phyloP scores from a whole-genome alignment of 2,329 filamentous ascomycete species.

The Fusarium tupiense region DNA sequence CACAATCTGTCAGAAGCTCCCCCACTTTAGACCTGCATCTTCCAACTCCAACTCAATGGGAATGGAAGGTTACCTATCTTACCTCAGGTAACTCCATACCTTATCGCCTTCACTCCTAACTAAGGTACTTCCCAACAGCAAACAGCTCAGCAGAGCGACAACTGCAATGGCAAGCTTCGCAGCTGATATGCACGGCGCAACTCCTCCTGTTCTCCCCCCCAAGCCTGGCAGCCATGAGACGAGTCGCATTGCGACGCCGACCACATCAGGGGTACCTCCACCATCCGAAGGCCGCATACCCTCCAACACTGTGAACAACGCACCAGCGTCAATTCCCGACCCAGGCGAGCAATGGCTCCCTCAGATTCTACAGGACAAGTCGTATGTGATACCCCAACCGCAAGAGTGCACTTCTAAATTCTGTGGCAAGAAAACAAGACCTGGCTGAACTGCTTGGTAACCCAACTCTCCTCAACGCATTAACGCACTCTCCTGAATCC shows the following conservation, averaged over 20 bases:
- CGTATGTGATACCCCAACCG: slow-evolving; percentile 62
- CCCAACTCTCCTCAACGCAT: slow-evolving; percentile 74
- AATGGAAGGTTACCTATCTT: not conserved
- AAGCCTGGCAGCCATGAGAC: slow-evolving; percentile 76
- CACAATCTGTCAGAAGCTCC: slow-evolving; percentile 1
- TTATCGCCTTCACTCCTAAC: not conserved
- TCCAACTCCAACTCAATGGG: slow-evolving; percentile 1
- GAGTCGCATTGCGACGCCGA: slow-evolving; percentile 73
- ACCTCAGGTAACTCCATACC: not conserved
- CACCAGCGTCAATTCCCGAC: slow-evolving; percentile 58
- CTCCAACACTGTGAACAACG: slow-evolving; percentile 28
- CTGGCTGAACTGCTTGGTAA: slow-evolving; percentile 74
- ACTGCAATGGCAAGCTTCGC: slow-evolving; percentile 45
- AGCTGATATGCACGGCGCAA: slow-evolving; percentile 43
- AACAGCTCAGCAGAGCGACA: not conserved
- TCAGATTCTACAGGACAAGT: slow-evolving; percentile 79
- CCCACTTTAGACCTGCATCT: slow-evolving; percentile 20
- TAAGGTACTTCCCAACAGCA: not conserved
- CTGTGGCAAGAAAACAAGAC: slow-evolving; percentile 73
- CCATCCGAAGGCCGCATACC: slow-evolving; percentile 48
- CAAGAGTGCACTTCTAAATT: slow-evolving; percentile 25
- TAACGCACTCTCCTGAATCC: slow-evolving; percentile 73
- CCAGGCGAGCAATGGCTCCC: slow-evolving; percentile 83
- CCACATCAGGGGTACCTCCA: slow-evolving; percentile 57
- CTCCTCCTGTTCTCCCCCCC: slow-evolving; percentile 75